phyloP scores from a whole-genome alignment of 129 eudicot species.

The Silybum marianum region DNA sequence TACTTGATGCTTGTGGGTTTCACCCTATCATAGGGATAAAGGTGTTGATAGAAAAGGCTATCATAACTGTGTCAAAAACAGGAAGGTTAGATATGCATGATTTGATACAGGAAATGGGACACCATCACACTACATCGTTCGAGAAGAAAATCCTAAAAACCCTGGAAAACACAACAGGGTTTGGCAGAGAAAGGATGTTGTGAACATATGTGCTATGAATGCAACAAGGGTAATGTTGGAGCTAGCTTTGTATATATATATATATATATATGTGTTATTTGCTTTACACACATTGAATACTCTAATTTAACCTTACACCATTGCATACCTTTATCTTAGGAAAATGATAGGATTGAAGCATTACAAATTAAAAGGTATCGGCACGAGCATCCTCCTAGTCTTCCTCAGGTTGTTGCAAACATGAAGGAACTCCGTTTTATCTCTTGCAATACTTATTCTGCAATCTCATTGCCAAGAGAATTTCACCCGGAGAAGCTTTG shows the following conservation, averaged over 20 bases:
- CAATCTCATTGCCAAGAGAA: background rate
- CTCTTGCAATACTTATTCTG: background rate
- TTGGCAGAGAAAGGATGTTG: background rate
- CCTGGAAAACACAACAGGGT: slow-evolving; percentile 21
- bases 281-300: no score
- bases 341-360: slow-evolving; percentile 10
- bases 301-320: background rate
- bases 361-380: background rate
- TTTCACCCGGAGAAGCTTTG: slow-evolving; percentile 6
- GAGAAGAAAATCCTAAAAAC: background rate
- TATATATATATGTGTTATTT: no score
- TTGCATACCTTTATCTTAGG: slow-evolving; percentile 3
- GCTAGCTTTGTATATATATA: background rate
- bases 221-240: background rate
- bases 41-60: background rate
- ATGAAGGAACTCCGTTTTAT: slow-evolving; percentile 20
- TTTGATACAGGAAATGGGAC: slow-evolving; percentile 18
- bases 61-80: background rate
- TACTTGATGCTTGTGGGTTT: slow-evolving; percentile 12
- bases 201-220: background rate
- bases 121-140: slow-evolving; percentile 28
- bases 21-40: background rate
- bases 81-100: slow-evolving; percentile 16
- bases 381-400: background rate
- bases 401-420: slow-evolving; percentile 7